A percentile compares a stretch with the other conserved stretches of the same genome.
Evolutionary conservation across 495 filamentous ascomycete species (phyloP).

Genomic region (Talaromyces thailandensis): DNA sequence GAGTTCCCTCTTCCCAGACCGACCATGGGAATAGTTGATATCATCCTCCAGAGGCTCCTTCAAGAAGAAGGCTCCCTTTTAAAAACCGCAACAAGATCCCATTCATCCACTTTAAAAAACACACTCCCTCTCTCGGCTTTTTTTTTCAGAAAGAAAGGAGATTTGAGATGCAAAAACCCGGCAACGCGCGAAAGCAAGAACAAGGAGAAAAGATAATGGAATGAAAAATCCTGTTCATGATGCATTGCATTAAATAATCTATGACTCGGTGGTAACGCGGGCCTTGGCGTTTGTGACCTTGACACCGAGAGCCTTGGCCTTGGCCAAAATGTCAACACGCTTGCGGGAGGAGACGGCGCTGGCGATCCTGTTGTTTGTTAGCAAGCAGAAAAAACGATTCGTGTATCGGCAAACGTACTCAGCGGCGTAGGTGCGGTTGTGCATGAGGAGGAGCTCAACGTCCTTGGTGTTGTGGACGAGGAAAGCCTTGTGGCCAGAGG

Average conservation of each 20-base stretch:
- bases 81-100: background rate
- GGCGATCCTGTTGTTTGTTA: constrained; percentile 61
- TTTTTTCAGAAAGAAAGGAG: background rate
- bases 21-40: constrained; percentile 1
- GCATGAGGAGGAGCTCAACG: constrained; percentile 97
- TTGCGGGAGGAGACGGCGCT: constrained; percentile 97
- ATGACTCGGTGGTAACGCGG: constrained; percentile 94
- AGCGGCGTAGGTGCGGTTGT: constrained; percentile 97
- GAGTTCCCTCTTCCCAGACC: constrained; percentile 1
- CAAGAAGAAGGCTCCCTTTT: background rate
- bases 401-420: constrained; percentile 57
- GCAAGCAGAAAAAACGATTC: background rate
- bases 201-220: constrained; percentile 3
- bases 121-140: background rate
- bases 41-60: background rate
- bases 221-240: constrained; percentile 6
- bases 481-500: constrained; percentile 99
- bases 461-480: constrained; percentile 92
- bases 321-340: constrained; percentile 90
- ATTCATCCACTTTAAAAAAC: background rate
- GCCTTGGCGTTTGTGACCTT: constrained; percentile 99
- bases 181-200: constrained; percentile 6
- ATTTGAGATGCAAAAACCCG: background rate
- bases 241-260: constrained; percentile 33
- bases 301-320: constrained; percentile 92